Base-by-base conservation (phyloP, 768 basidiomycete genomes). In the Trametes elegans region DNA sequence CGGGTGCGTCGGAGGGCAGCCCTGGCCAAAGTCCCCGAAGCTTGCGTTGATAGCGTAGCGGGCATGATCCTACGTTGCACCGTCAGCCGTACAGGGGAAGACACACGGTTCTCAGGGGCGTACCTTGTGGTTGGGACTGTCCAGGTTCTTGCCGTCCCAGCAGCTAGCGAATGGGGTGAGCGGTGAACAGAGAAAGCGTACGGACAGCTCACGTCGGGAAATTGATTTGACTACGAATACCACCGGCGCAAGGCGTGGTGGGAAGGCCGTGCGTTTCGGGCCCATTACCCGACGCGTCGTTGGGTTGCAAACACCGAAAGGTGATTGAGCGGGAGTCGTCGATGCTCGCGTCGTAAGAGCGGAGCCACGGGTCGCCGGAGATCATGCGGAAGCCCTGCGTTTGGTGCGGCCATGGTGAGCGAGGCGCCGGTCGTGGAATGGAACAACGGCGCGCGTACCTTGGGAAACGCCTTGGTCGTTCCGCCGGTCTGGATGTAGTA, bases 1-100 rank as follows among this genome's bases (percentile, higher is more conserved):
- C 7, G 76, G 75, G 52, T 68, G 77, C 2, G 57, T 57, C 10
- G 73, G 65, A 53, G 72, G 70, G 14, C 42, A 57, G 57, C 76
- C 76, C 4, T 72, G 72, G 1, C 76, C 75, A 53, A 65, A 71
- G 56, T 76, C 74, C 3, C 70, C 65, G 48, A 74, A 76, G 9
- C 68, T 62, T 21, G 76, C 74, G 49, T 76, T 74, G 14, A 71
- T 72, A 62, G 66, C 70, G 55, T 78, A 75, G 42, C 75, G 69
- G 1, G 56, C 52, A 26, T 74, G 76, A 51, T 77, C 76, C 4
- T 62, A 13, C 13, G 34, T 35, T n/a, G 11, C 5, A 13, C 34
- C 5, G 34, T 35, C 34, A 35, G 34, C 34, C 3, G 11, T 13
- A 11, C 13, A n/a, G 5, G 11, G 11, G 6, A 6, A 35, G 13